Base-by-base conservation (phyloP, 1,284 basidiomycete genomes). In the Rhodotorula glutinis region DNA sequence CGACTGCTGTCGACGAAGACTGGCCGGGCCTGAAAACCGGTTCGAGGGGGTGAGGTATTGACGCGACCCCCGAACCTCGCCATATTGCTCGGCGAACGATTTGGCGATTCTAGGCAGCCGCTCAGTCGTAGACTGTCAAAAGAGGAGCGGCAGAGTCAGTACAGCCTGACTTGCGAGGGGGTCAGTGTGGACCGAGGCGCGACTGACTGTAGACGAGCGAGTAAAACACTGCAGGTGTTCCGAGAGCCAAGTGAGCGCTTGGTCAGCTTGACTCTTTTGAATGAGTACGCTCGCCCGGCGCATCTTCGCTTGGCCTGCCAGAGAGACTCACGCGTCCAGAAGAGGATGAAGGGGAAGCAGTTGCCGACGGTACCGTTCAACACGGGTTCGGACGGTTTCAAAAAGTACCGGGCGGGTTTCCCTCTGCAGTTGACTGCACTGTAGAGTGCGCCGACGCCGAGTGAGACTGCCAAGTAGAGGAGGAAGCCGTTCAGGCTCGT, bases 401-500 rank as follows among this genome's bases (percentile, higher is more conserved):
- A 79, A 29, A 88, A 79, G 78, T 85, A 89, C 73, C 85, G 85
- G 3, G 3, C 21, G 1, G 67, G 68, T 9, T 55, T 78, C 74
- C 8, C 86, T 83, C 54, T 81, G 81, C 70, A 71, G 30, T 70
- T 71, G 41, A 65, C 65, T 1, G 62, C 62, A 2, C 72, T 60
- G 30, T 57, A 62, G 27, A 58, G 49, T 25, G 73, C 75, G 29
- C 78, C 77, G 61, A 76, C 72, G 4, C 76, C 71, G 16, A 79
- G 67, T 53, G 76, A 78, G 60, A 25, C 53, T 25, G 64, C 3
- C 66, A 87, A 78, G 82, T 92, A 92, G 70, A 93, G 81, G 40
- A 84, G 83, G 78, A 94, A 93, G 41, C 92, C 92, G 54, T 82
- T 80, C 81, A 85, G 85, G 79, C 91, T 92, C 75, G 90, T 86